Evolutionary conservation across 352 stramenopile genomes (phyloP).

Genomic region (Phytophthora fragariae): DNA sequence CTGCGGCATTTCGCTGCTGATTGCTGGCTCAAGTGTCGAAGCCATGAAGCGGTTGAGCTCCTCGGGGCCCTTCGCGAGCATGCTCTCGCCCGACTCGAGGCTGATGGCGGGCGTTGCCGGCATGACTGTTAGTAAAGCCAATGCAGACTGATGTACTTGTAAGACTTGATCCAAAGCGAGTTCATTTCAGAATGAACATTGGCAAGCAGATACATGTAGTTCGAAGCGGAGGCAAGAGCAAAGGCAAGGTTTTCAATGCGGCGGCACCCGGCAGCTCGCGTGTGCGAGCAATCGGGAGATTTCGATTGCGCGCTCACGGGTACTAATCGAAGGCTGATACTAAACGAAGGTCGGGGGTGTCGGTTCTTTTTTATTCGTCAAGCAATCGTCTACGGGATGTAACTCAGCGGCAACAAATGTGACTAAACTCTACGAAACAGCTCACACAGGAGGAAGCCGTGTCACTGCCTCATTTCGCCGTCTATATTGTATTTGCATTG

Average conservation of each 20-base stretch:
- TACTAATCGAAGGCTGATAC: not conserved
- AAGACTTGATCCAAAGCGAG: conserved; percentile 15
- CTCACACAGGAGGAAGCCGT: too few relatives aligned
- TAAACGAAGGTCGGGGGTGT: not conserved
- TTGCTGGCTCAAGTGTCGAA: conserved; percentile 38
- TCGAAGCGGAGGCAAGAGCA: conserved; percentile 1
- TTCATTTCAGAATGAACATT: conserved; percentile 21
- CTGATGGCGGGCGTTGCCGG: conserved; percentile 11
- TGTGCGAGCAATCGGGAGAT: conserved; percentile 15
- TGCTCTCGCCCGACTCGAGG: conserved; percentile 23
- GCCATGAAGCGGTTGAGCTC: conserved; percentile 34
- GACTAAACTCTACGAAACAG: too few relatives aligned
- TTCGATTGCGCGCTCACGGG: not conserved
- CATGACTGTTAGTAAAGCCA: conserved; percentile 9
- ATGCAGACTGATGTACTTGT: not conserved
- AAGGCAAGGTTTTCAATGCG: not conserved
- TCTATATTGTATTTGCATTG: too few relatives aligned
- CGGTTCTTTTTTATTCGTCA: not conserved
- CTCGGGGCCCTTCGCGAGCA: conserved; percentile 31
- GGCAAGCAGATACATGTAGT: not conserved
- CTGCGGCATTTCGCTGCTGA: conserved; percentile 51
- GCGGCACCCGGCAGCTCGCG: not conserved
- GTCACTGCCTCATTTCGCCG: too few relatives aligned
- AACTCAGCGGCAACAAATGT: not conserved
- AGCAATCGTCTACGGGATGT: not conserved